Evolutionary conservation across 2,329 filamentous ascomycete species (phyloP).

Genomic region (Colletotrichum incanum): DNA sequence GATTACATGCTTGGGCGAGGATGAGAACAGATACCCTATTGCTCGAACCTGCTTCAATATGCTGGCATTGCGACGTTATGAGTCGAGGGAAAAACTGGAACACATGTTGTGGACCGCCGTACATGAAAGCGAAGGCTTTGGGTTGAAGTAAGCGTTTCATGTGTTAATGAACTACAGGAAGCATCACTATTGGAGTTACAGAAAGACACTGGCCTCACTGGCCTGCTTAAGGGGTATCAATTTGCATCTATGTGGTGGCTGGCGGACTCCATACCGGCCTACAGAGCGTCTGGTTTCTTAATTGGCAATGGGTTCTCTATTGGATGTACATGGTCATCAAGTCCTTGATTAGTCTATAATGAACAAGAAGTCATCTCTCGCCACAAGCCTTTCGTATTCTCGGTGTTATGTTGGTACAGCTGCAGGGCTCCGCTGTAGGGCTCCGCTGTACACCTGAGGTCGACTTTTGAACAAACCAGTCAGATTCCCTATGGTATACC

Average conservation of each 20-base stretch:
- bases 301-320: conserved; percentile 15
- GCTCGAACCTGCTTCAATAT: conserved; percentile 95
- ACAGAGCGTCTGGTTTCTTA: conserved; percentile 14
- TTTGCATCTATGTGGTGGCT: conserved; percentile 17
- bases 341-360: conserved; percentile 23
- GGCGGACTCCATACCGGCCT: conserved; percentile 9
- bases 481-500: neutral
- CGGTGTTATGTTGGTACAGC: neutral
- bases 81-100: conserved; percentile 77
- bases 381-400: neutral
- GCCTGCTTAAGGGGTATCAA: conserved; percentile 14
- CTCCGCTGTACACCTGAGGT: neutral
- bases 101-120: conserved; percentile 87
- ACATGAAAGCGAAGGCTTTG: conserved; percentile 93
- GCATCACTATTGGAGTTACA: conserved; percentile 36
- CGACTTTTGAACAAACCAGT: neutral
- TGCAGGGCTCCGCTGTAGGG: neutral
- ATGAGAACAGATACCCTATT: conserved; percentile 82
- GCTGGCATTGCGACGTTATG: conserved; percentile 82
- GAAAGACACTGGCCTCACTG: conserved; percentile 4
- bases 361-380: conserved; percentile 14
- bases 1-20: conserved; percentile 82
- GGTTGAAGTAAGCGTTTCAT: conserved; percentile 75
- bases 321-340: conserved; percentile 30
- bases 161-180: conserved; percentile 28